Percentiles rank a stretch among this genome's conserved stretches.
phyloP scores from a whole-genome alignment of 2,329 filamentous ascomycete genomes.

The Pochonia chlamydosporia region DNA sequence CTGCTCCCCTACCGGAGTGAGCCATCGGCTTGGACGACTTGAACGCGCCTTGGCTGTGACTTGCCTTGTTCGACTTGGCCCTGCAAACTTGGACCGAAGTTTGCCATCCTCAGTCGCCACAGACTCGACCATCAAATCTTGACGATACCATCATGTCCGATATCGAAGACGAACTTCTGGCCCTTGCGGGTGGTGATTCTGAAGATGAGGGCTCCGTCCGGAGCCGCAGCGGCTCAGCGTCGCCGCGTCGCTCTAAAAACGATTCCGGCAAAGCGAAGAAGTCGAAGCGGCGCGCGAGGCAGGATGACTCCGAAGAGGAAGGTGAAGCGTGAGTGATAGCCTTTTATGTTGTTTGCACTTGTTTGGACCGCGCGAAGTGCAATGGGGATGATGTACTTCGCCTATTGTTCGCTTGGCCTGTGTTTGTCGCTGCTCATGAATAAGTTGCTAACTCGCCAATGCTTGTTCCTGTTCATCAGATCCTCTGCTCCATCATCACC shows the following conservation, averaged over 20 bases:
- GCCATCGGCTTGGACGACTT: not conserved
- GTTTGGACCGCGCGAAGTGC: not conserved
- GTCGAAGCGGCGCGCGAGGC: constrained; percentile 38
- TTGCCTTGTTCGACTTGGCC: not conserved
- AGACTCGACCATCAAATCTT: not conserved
- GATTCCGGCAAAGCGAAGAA: constrained; percentile 35
- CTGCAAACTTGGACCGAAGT: not conserved
- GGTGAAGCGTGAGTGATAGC: constrained; percentile 34
- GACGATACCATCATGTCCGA: constrained; percentile 62
- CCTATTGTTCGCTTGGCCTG: not conserved
- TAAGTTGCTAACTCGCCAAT: constrained; percentile 7
- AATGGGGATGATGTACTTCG: not conserved
- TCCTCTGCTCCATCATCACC: constrained; percentile 65
- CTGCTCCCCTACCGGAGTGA: not conserved
- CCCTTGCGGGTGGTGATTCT: constrained; percentile 76
- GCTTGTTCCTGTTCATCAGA: constrained; percentile 33
- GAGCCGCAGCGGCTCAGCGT: constrained; percentile 50
- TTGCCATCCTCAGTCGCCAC: not conserved
- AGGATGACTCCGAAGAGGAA: constrained; percentile 58
- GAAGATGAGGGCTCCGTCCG: constrained; percentile 51
- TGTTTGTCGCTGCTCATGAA: not conserved
- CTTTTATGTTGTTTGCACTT: not conserved
- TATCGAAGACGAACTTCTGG: constrained; percentile 89
- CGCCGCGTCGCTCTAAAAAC: constrained; percentile 36
- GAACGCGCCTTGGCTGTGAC: not conserved